Evolutionary conservation across 1,139 yeast species (phyloP), one percentile per base, ranked within the genome.

Genomic region (Protomyces pachydermus): DNA sequence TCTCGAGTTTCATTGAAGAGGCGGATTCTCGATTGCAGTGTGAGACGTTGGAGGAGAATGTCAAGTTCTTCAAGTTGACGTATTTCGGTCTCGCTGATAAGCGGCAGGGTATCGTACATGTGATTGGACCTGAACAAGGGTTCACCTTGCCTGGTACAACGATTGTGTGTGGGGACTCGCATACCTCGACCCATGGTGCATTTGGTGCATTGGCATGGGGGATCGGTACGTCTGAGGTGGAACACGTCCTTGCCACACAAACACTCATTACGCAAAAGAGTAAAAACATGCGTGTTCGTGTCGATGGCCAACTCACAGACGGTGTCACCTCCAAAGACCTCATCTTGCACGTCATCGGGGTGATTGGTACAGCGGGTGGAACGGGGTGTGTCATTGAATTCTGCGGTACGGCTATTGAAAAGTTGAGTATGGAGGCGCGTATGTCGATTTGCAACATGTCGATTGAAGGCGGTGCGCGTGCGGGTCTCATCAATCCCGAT

Each of bases 381-480:
- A 93, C 98, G 65, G 98, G 98, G 65, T 82, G 85, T 72, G 98
- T 93, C 66, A 88, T 93, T 75, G 98, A 93, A 79, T 93, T 91
- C 79, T 95, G 96, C 56, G 98, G 98, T 75, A 84, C 87, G 70
- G 97, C 98, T 66, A 90, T 93, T 71, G 89, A 87, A 75, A 83
- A 81, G 68, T 82, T 93, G 68, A 85, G 96, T 42, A 90, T 93
- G 93, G 98, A 93, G 78, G 97, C 98, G n/a, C 85, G 98, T 78
- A 93, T 93, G 98, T 91, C 98, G 61, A 93, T 93, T 79, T 93
- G 98, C 82, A 93, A 93, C 76, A 93, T 93, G 98, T 86, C 97
- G 55, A 91, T 93, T 72, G 98, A 93, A 79, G 98, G 87, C 66
- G 98, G 98, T 78, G 98, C 98, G 35, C 87, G 98, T 79, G 98